phyloP scores from a whole-genome alignment of 2,329 filamentous ascomycete species.

The Fusarium tuaranense region DNA sequence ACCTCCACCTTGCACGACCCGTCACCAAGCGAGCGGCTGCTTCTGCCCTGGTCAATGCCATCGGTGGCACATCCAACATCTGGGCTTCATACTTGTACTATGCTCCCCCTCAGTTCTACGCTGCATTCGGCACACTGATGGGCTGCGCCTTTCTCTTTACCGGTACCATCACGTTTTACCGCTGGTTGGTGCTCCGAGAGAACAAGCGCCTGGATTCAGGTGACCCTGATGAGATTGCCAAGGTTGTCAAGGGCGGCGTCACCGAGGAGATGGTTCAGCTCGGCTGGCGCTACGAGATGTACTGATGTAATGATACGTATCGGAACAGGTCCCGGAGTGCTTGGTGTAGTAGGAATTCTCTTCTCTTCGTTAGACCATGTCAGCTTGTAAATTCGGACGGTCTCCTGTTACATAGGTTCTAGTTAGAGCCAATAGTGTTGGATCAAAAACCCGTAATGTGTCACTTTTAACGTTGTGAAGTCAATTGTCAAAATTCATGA shows the following conservation, averaged over 20 bases:
- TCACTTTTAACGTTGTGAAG: neutral
- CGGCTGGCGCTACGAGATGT: conserved; percentile 59
- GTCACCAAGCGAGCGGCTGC: conserved; percentile 56
- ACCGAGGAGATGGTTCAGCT: conserved; percentile 57
- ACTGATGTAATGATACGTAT: conserved; percentile 43
- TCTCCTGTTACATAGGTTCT: neutral
- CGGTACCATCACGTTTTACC: conserved; percentile 50
- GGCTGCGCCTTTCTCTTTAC: conserved; percentile 49
- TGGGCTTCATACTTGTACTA: conserved; percentile 53
- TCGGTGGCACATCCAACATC: conserved; percentile 50
- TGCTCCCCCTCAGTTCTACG: conserved; percentile 52
- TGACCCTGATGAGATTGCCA: conserved; percentile 50
- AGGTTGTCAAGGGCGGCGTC: conserved; percentile 55
- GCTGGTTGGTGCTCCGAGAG: conserved; percentile 52
- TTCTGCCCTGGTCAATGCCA: conserved; percentile 54
- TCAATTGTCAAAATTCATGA: neutral
- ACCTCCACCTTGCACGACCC: conserved; percentile 55
- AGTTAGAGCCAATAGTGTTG: neutral
- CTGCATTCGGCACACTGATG: conserved; percentile 54
- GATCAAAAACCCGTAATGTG: neutral
- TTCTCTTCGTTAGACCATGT: neutral
- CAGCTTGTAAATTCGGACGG: neutral
- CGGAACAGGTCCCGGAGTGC: neutral
- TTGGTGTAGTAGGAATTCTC: neutral
- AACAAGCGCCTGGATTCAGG: conserved; percentile 54